A percentile compares a stretch with the other conserved stretches of the same genome.
phyloP scores from a whole-genome alignment of 2,329 filamentous ascomycete genomes.

The Raffaelea deltoideospora region DNA sequence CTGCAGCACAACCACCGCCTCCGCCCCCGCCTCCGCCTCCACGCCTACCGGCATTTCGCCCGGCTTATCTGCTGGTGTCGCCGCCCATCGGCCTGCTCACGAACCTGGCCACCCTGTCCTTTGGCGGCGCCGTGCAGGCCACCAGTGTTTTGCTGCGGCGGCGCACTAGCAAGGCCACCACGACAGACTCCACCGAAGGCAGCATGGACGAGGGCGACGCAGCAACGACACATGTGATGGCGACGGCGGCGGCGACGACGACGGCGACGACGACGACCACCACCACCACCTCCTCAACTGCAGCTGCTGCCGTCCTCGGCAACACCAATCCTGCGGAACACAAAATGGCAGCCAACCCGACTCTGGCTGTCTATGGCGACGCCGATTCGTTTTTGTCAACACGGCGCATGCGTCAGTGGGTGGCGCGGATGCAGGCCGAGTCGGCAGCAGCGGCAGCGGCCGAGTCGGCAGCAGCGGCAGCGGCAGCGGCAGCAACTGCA shows the following conservation, averaged over 20 bases:
- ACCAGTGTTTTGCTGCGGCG: too few relatives aligned
- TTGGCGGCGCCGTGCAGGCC: slow-evolving; percentile 17
- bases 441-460: slow-evolving; percentile 5
- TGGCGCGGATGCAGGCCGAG: slow-evolving; percentile 26
- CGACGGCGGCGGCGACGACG: too few relatives aligned
- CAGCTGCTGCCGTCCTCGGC: too few relatives aligned
- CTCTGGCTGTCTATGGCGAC: slow-evolving; percentile 60
- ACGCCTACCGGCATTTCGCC: slow-evolving; percentile 21
- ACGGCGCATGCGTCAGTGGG: slow-evolving; percentile 52
- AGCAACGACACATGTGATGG: too few relatives aligned
- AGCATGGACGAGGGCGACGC: too few relatives aligned
- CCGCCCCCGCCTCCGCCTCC: slow-evolving; percentile 14
- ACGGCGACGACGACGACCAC: slow-evolving; percentile 10
- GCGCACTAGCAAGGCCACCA: background rate
- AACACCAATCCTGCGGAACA: too few relatives aligned
- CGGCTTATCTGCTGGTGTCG: slow-evolving; percentile 51
- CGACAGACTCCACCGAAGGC: background rate
- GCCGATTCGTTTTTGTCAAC: slow-evolving; percentile 58
- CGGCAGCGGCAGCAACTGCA: slow-evolving; percentile 4
- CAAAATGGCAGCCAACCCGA: slow-evolving; percentile 42
- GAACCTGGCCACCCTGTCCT: slow-evolving; percentile 46
- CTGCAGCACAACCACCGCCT: background rate
- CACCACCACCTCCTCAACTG: slow-evolving; percentile 10
- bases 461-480: slow-evolving; percentile 4
- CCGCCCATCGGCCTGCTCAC: slow-evolving; percentile 47